phyloP scores from a whole-genome alignment of 495 filamentous ascomycete genomes.

The Pyrenopolyporus hunteri region DNA sequence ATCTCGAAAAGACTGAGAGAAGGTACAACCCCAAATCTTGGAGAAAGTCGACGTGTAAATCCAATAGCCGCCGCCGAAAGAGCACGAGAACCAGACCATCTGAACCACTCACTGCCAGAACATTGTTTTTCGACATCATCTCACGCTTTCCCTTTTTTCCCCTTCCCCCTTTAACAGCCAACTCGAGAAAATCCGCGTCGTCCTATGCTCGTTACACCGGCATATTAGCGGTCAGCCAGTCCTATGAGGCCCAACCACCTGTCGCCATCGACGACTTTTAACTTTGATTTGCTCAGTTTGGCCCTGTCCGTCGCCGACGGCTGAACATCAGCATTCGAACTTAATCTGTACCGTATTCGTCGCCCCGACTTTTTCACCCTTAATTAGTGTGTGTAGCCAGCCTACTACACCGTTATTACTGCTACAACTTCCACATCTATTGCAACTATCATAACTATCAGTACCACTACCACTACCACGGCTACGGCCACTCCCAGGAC shows the following conservation, averaged over 20 bases:
- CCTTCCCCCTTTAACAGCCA: neutral
- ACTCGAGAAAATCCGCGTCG: neutral
- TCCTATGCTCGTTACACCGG: conserved; percentile 27
- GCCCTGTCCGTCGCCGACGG: conserved; percentile 16
- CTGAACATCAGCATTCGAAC: conserved; percentile 31
- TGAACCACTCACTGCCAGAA: conserved; percentile 11
- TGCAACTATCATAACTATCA: neutral
- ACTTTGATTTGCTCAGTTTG: conserved; percentile 31
- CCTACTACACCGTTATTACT: neutral
- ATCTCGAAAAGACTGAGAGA: conserved; percentile 30
- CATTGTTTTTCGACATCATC: conserved; percentile 1
- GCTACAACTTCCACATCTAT: neutral
- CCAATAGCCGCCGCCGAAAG: conserved; percentile 33
- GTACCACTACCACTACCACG: neutral
- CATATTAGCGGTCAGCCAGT: conserved; percentile 34
- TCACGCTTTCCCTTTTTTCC: neutral
- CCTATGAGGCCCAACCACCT: conserved; percentile 40
- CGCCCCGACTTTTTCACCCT: conserved; percentile 19
- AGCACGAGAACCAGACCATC: conserved; percentile 29
- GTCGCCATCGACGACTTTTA: conserved; percentile 29
- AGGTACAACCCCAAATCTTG: conserved; percentile 33
- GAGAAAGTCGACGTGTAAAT: conserved; percentile 38
- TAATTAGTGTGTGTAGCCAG: neutral
- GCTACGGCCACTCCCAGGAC: neutral
- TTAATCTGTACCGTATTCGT: conserved; percentile 31